Evolutionary conservation across 1,139 yeast species (phyloP), one percentile per base, ranked within the genome.

Genomic region (Lodderomyces theae): DNA sequence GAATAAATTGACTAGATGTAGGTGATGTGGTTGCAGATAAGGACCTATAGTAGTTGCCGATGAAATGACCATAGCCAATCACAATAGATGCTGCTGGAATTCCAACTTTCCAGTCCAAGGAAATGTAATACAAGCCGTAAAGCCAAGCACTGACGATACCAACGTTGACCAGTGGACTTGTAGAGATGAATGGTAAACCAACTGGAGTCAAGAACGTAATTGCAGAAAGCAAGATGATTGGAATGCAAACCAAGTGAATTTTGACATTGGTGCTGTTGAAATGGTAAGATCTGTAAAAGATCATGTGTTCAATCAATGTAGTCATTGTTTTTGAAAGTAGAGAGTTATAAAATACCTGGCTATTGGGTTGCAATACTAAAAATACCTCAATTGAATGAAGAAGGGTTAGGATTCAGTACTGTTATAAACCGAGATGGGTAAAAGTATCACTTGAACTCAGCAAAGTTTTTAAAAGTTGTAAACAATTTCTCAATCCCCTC

Each of bases 241-340:
- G 97, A 34, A 92, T 90, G 55, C 89, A 89, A 3, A 77, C 58
- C 42, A 85, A 63, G 56, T 92, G 98, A 47, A 92, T 86, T 8
- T 71, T 51, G 9, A 89, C 94, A 63, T 92, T 92, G 39, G 66
- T 69, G 11, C 67, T 65, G 57, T 86, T 72, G 57, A 74, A 72
- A 60, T 92, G 98, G 58, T 90, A 90, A 2, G 86, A 75, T 60
- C 94, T 81, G 68, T 92, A 92, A 55, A 86, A 86, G 19, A 81
- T 80, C 41, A 90, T 71, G 52, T 90, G 96, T 29, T 74, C 73
- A 40, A 77, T 75, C 26, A 87, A 28, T 5, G 31, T 5, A 11
- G 31, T 28, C 31, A 28, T 28, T 15, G 22, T 28, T 28, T 26
- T 26, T 12, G 16, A 12, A 5, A n/a, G 26, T 19, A 5, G n/a